phyloP scores from a whole-genome alignment of 345 rosid species.

The Lepidium aucheri region DNA sequence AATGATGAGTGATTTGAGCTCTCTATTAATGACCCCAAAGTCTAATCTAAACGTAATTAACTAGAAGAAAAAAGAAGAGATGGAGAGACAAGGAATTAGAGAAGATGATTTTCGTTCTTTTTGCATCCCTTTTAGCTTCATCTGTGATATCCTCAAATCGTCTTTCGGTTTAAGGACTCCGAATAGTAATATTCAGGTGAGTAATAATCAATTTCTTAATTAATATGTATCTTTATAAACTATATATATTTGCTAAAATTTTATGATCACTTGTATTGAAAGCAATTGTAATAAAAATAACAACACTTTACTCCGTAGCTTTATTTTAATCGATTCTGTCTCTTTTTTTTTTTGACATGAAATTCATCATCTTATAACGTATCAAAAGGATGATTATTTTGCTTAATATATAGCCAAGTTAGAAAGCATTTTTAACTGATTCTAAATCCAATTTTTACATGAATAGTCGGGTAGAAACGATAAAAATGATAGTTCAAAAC shows the following conservation, averaged over 20 bases:
- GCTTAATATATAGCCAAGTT: no score
- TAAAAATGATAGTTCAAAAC: no score
- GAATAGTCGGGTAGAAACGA: no score
- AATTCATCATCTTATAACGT: no score
- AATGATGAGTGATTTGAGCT: constrained; percentile 5
- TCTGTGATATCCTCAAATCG: not conserved
- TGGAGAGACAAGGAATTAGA: not conserved
- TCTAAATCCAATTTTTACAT: no score
- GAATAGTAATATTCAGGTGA: not conserved
- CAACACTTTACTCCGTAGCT: not conserved
- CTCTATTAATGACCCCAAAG: not conserved
- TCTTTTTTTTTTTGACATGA: no score
- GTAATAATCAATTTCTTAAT: not conserved
- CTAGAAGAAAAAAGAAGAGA: no score
- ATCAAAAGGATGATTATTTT: no score
- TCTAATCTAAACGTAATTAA: not conserved
- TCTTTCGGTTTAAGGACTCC: not conserved
- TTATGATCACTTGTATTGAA: not conserved
- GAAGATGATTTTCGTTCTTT: constrained; percentile 9
- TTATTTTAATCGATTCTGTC: no score
- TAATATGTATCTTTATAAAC: not conserved
- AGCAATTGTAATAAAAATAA: not conserved
- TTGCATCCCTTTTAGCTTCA: constrained; percentile 8
- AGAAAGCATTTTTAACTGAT: no score
- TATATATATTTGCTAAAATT: not conserved